A percentile compares a stretch with the other conserved stretches of the same genome.
These are phyloP conservation scores for Escallonia rubra DNA, from an alignment of 129 eudicot species.

Conservation along the genomic window DNA sequence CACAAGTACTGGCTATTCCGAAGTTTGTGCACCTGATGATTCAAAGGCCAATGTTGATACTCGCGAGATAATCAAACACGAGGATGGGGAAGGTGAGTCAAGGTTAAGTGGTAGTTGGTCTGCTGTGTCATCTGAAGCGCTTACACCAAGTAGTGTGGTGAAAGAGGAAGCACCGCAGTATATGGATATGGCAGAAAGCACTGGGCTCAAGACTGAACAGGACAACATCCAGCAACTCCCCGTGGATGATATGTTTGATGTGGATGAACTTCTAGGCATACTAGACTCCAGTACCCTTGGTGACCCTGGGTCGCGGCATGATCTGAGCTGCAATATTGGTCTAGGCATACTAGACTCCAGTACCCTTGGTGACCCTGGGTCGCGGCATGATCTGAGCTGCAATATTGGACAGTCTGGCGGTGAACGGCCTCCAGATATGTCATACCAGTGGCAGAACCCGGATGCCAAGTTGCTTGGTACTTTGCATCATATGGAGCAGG, in stretches of 20 bases:
- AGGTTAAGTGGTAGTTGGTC: background rate
- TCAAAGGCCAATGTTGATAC: background rate
- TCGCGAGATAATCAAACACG: background rate
- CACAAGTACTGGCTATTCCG: constrained; percentile 25
- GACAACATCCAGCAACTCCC: constrained; percentile 14
- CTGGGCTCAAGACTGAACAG: constrained; percentile 9
- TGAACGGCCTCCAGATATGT: background rate
- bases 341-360: constrained; percentile 16
- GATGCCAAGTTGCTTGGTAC: constrained; percentile 9
- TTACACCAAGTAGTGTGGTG: constrained; percentile 1
- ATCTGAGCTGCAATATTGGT: background rate
- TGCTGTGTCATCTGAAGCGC: background rate
- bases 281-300: constrained; percentile 3
- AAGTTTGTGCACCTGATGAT: constrained; percentile 24
- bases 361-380: background rate
- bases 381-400: background rate
- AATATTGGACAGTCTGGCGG: background rate
- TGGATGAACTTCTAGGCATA: constrained; percentile 51
- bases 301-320: background rate
- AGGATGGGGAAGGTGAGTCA: constrained; percentile 21
- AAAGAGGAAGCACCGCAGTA: constrained; percentile 17
- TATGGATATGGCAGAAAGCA: background rate
- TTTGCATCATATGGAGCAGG: constrained; percentile 14
- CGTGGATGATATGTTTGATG: constrained; percentile 53
- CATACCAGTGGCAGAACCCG: constrained; percentile 19